Percentiles rank a stretch among this genome's conserved stretches.
Evolutionary conservation across 192 early-diverging fungal species (phyloP).

Genomic region (Rhizophagus prolifer): DNA sequence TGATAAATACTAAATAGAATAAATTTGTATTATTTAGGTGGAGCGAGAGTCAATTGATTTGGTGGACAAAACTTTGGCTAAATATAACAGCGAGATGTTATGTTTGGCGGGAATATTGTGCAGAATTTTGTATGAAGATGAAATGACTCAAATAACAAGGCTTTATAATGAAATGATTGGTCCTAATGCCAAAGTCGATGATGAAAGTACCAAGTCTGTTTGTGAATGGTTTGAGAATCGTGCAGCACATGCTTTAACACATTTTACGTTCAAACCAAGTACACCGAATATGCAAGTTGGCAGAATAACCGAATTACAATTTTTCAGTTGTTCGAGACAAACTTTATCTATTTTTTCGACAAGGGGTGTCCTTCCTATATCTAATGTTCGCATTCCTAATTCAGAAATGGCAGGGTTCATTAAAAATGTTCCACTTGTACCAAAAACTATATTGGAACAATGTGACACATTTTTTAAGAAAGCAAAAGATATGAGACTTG

Average conservation of each 20-base stretch:
- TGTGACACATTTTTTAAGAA: constrained; percentile 59
- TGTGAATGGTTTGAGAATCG: constrained; percentile 44
- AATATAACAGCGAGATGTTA: constrained; percentile 85
- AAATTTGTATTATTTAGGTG: constrained; percentile 31
- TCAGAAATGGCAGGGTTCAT: constrained; percentile 58
- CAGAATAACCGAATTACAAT: constrained; percentile 54
- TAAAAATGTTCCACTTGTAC: constrained; percentile 62
- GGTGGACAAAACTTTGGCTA: constrained; percentile 75
- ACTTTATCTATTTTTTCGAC: constrained; percentile 65
- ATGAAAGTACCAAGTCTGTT: background rate
- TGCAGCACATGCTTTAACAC: constrained; percentile 65
- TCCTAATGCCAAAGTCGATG: background rate
- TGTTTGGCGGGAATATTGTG: constrained; percentile 69
- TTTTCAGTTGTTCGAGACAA: constrained; percentile 50
- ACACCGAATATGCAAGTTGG: constrained; percentile 73
- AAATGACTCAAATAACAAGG: constrained; percentile 58
- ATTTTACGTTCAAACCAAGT: constrained; percentile 66
- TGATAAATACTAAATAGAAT: no score
- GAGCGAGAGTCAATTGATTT: constrained; percentile 90
- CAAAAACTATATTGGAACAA: constrained; percentile 45
- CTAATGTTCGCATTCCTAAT: constrained; percentile 61
- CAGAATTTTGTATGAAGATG: constrained; percentile 77
- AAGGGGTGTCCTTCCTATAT: constrained; percentile 56
- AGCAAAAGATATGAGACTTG: constrained; percentile 35
- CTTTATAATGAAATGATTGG: constrained; percentile 44